These are phyloP conservation scores for Phytomonas francai DNA, from an alignment of 208 protist genomes.

Conservation along the genomic window DNA sequence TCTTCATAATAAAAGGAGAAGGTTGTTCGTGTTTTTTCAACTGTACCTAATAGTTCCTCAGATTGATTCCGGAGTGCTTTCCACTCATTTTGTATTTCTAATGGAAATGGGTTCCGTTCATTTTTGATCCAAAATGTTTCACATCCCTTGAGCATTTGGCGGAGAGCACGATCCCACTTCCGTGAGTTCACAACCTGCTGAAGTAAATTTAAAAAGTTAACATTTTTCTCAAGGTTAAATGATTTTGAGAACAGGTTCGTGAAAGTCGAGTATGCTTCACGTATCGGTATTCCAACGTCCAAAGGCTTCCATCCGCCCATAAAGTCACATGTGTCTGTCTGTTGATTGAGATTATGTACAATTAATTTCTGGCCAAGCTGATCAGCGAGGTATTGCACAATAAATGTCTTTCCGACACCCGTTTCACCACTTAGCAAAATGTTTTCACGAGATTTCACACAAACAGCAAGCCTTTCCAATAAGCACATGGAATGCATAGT, in stretches of 20 bases:
- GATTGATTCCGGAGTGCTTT: conserved; percentile 30
- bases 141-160: conserved; percentile 74
- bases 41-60: conserved; percentile 42
- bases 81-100: conserved; percentile 42
- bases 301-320: conserved; percentile 99
- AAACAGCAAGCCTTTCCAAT: conserved; percentile 91
- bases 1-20: conserved; percentile 99
- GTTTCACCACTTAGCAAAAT: conserved; percentile 98
- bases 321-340: conserved; percentile 98
- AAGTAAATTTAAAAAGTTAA: conserved; percentile 64
- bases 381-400: conserved; percentile 89
- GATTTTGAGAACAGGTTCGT: conserved; percentile 90
- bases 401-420: conserved; percentile 94
- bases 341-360: conserved; percentile 98
- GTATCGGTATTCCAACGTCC: conserved; percentile 79
- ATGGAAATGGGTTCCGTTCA: conserved; percentile 13
- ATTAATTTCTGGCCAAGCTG: conserved; percentile 89
- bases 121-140: conserved; percentile 56
- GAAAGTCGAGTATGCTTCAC: conserved; percentile 82
- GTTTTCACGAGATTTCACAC: conserved; percentile 90
- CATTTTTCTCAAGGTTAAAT: conserved; percentile 87
- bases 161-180: conserved; percentile 43
- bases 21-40: conserved; percentile 42
- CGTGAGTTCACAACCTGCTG: conserved; percentile 53
- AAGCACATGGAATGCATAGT: conserved; percentile 92